Base-by-base conservation (phyloP, 805 yeast species). In the Nematodospora valgi region DNA sequence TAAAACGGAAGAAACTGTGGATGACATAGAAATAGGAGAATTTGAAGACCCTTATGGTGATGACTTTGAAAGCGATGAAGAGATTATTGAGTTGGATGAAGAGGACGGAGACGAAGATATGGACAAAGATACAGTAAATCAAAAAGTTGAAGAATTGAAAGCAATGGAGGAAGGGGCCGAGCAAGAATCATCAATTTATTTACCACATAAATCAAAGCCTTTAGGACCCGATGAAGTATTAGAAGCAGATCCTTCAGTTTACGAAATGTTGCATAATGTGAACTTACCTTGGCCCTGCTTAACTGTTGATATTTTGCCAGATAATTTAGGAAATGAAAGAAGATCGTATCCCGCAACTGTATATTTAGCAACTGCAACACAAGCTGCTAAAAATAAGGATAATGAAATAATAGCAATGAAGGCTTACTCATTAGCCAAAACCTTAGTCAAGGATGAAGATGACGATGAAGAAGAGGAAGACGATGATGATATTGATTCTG, bases 221-320 rank as follows among this genome's bases (percentile, higher is more conserved):
- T 71, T 93, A 47, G 97, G 96, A 1, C 94, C 95, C 2, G 95
- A 87, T 64, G 98, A 93, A 66, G 94, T 84, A 9, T 71, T 93
- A 54, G 97, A 91, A 64, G 96, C 98, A 1, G 98, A 93, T 63
- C 96, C 96, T 29, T 70, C 88, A 6, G 96, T 91, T 3, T 93
- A 93, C 58, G 95, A 91, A 52, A 93, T 93, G 98, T 67, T 93
- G 39, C 98, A 93, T 60, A 86, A 85, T 50, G 86, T 91, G 40
- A 86, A 86, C 58, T 67, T 91, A 60, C 94, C 95, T 50, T 93
- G 98, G 98, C 98, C 98, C 9, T 88, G 97, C 64, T 65, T 93
- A 55, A 87, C 97, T 3, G 70, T 93, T 41, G 98, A 91, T 54
- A 66, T 93, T 14, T 64, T 93, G 35, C 95, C 96, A 5, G 98